A percentile compares a stretch with the other conserved stretches of the same genome.
These are phyloP conservation scores for Jasminum sambac DNA, from an alignment of 257 asterid genomes.

Conservation along the genomic window DNA sequence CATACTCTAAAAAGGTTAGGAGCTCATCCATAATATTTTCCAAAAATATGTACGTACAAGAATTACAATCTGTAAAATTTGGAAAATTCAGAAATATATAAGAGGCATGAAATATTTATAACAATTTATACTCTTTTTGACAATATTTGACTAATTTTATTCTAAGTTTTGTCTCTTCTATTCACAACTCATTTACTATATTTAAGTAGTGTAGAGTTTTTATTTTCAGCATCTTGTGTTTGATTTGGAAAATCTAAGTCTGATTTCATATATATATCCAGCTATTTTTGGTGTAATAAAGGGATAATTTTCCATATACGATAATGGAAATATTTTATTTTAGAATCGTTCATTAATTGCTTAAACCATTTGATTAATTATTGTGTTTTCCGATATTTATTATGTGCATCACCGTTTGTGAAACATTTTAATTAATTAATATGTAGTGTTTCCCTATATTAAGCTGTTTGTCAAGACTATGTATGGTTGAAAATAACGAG, in stretches of 20 bases:
- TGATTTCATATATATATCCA: not conserved
- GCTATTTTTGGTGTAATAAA: not conserved
- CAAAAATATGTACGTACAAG: not conserved
- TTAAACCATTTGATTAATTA: not conserved
- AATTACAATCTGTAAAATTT: not conserved
- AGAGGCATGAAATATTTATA: not conserved
- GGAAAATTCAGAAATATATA: not conserved
- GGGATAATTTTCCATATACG: not conserved
- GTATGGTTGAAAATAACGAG: no score
- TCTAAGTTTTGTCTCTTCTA: not conserved
- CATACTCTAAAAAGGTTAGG: no score
- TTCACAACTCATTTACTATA: not conserved
- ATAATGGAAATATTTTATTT: not conserved
- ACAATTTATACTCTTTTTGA: not conserved
- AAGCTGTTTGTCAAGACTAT: no score
- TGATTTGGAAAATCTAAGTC: constrained; percentile 4
- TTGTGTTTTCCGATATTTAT: not conserved
- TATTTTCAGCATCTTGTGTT: not conserved
- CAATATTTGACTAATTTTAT: not conserved
- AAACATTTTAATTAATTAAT: not conserved
- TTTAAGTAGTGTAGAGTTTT: not conserved
- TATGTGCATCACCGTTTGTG: no score
- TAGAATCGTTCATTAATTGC: not conserved
- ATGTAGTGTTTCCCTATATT: no score
- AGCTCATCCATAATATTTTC: no score